phyloP scores from a whole-genome alignment of 2,329 filamentous ascomycete species.

The Capronia coronata region DNA sequence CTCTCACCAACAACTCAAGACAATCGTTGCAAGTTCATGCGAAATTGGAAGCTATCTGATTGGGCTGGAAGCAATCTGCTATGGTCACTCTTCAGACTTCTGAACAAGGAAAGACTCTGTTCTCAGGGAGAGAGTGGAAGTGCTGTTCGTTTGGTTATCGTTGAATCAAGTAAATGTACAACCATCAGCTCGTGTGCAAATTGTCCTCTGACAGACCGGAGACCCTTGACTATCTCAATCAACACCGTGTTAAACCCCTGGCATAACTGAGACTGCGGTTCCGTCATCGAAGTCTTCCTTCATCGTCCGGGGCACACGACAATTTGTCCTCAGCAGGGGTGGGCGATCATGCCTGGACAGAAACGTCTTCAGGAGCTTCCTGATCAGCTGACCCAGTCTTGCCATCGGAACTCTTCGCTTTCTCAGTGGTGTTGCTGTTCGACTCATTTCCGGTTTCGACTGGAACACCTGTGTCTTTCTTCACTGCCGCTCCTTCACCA shows the following conservation, averaged over 20 bases:
- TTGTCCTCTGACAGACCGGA: not conserved
- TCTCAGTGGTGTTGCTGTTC: not conserved
- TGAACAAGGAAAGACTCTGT: too few species aligned
- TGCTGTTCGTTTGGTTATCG: not conserved
- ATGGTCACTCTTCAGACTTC: too few species aligned
- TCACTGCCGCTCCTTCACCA: not conserved
- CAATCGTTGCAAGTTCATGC: too few species aligned
- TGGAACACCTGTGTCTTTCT: not conserved
- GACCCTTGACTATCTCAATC: not conserved
- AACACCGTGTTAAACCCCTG: not conserved
- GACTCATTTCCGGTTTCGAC: not conserved
- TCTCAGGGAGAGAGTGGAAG: too few species aligned
- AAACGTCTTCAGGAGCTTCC: not conserved
- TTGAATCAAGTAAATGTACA: not conserved
- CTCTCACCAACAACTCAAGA: too few species aligned
- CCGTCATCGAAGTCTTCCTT: not conserved
- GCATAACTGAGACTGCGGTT: too few species aligned
- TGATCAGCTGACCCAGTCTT: not conserved
- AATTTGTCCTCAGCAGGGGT: not conserved
- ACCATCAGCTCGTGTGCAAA: not conserved
- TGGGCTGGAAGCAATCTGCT: too few species aligned
- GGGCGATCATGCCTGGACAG: not conserved
- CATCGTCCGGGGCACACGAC: not conserved
- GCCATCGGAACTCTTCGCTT: not conserved
- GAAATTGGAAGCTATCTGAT: too few species aligned